These are phyloP conservation scores for Diphasiastrum complanatum DNA, from an alignment of 83 land plant genomes.

Conservation along the genomic window DNA sequence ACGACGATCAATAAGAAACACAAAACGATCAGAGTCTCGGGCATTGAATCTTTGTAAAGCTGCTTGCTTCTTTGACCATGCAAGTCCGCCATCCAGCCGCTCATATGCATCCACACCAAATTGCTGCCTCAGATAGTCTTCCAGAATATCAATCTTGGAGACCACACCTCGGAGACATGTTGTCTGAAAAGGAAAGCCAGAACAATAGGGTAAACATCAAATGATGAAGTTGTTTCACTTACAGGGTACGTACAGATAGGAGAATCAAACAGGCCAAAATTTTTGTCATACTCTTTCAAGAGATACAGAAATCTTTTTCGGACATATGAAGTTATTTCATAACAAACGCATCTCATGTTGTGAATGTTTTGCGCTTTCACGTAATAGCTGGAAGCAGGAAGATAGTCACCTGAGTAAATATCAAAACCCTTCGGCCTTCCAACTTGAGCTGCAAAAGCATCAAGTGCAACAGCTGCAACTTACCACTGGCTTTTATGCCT, in stretches of 20 bases:
- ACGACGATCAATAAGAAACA: slow-evolving; percentile 55
- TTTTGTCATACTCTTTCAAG: no score
- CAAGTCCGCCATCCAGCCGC: slow-evolving; percentile 52
- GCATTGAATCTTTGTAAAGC: slow-evolving; percentile 62
- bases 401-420: slow-evolving; percentile 27
- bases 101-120: slow-evolving; percentile 76
- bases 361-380: no score
- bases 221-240: not conserved
- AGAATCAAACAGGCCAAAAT: no score
- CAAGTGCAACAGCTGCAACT: slow-evolving; percentile 23
- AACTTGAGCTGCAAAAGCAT: slow-evolving; percentile 13
- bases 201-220: not conserved
- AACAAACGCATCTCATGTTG: no score
- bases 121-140: slow-evolving; percentile 62
- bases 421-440: slow-evolving; percentile 16
- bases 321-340: no score
- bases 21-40: slow-evolving; percentile 48
- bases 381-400: no score
- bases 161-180: not conserved
- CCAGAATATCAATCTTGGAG: slow-evolving; percentile 43
- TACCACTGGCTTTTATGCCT: slow-evolving; percentile 55
- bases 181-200: not conserved
- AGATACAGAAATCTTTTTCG: no score
- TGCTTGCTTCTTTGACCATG: slow-evolving; percentile 35
- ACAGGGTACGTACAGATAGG: no score